Evolutionary conservation across 257 asterid genomes (phyloP), one percentile per base, ranked within the genome.

Genomic region (Linderniella brevidens): DNA sequence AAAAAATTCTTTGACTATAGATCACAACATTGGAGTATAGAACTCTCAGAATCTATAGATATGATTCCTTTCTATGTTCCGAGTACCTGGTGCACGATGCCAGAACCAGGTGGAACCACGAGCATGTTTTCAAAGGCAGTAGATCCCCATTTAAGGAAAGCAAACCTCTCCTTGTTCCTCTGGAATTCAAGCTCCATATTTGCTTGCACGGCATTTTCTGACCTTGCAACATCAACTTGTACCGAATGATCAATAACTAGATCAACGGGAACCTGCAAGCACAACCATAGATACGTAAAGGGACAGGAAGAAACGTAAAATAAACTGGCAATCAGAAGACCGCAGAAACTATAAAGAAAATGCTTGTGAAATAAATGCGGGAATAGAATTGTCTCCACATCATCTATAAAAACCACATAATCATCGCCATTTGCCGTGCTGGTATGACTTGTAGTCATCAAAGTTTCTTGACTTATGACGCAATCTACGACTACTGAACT

Each of bases 91-190:
- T 83, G 95, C 37, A 87, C 97, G 19, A 87, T 83, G 64, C 97
- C 97, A 60, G 97, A 88, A 9, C 95, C 97, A 8, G 97, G 97
- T 8, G 97, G 97, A 56, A 88, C 97, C 61, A 83, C 97, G 60
- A 87, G 97, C 95, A 87, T 88, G 60, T 88, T 88, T 11, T 68
- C 85, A 64, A 88, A 88, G 67, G 95, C 95, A 54, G 68, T 72
- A 55, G 97, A 88, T 47, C 97, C 97, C 97, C 97, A 88, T 68
- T 83, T 88, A 35, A 88, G 95, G 65, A 88, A 88, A 64, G 90
- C 95, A 71, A 88, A 88, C 58, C 95, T 80, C 71, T 83, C 97
- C 70, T 81, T 88, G 78, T 88, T 88, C 60, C 97, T 78, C 68
- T 80, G 68, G 66, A 88, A 88, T 60, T 87, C 97, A 62, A 75